Percentiles rank a stretch among this genome's conserved stretches.
These are phyloP conservation scores for Monascus ruber DNA, from an alignment of 2,329 filamentous ascomycete genomes.

Conservation along the genomic window DNA sequence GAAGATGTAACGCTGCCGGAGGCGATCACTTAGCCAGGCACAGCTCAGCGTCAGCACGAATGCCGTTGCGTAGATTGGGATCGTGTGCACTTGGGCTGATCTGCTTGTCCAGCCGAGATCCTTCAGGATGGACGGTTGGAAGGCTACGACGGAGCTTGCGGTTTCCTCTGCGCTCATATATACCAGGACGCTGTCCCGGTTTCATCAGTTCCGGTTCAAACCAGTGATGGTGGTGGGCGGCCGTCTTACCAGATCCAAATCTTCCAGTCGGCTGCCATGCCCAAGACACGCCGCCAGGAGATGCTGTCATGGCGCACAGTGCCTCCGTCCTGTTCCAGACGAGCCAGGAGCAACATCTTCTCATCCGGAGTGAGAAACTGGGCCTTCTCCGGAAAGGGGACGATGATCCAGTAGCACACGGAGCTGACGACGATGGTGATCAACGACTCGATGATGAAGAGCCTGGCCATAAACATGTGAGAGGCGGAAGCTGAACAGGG, in stretches of 20 bases:
- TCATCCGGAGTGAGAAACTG: conserved; percentile 5
- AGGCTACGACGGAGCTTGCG: conserved; percentile 15
- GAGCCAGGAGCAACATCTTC: conserved; percentile 5
- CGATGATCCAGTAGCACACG: conserved; percentile 7
- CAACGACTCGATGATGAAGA: conserved; percentile 19
- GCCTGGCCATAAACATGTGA: conserved; percentile 5
- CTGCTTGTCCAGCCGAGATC: conserved; percentile 20
- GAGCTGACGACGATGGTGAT: conserved; percentile 11
- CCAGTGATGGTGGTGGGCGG: conserved; percentile 4
- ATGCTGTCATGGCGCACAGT: conserved; percentile 5
- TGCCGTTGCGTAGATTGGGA: conserved; percentile 20
- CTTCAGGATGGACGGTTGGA: conserved; percentile 22
- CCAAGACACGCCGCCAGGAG: conserved; percentile 4
- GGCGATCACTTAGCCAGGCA: conserved; percentile 10
- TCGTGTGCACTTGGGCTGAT: conserved; percentile 21
- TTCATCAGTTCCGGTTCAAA: neutral
- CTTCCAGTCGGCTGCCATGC: conserved; percentile 10
- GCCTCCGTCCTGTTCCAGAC: conserved; percentile 7
- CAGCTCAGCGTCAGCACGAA: conserved; percentile 15
- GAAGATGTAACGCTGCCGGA: conserved; percentile 16
- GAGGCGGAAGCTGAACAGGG: conserved; percentile 1
- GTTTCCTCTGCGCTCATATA: conserved; percentile 16
- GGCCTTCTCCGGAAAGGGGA: conserved; percentile 8
- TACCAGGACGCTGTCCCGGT: conserved; percentile 7
- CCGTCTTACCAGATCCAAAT: conserved; percentile 13